Evolutionary conservation across 306 rosid genomes (phyloP).

Genomic region (Luffa acutangula): DNA sequence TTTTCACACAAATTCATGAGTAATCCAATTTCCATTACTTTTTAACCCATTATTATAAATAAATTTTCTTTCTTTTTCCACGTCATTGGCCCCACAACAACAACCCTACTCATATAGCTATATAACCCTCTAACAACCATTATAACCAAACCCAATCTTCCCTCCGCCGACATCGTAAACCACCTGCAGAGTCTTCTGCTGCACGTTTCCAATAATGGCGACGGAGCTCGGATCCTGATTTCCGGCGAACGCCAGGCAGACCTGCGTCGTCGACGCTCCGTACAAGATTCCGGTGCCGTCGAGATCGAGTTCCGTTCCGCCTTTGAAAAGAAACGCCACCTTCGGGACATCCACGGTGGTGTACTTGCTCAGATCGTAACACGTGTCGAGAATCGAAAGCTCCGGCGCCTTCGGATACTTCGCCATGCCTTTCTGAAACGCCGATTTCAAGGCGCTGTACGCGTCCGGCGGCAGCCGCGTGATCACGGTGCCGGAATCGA

Average conservation of each 20-base stretch:
- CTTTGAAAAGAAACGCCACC: conserved; percentile 26
- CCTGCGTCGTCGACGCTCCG: conserved; percentile 16
- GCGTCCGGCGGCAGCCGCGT: conserved; percentile 50
- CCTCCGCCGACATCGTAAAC: conserved; percentile 53
- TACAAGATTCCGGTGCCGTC: conserved; percentile 21
- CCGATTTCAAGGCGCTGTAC: conserved; percentile 23
- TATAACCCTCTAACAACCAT: conserved; percentile 25
- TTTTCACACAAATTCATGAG: not conserved
- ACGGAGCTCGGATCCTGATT: conserved; percentile 27
- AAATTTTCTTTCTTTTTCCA: not conserved
- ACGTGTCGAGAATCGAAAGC: conserved; percentile 46
- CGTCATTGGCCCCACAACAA: not conserved
- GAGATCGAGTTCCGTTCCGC: conserved; percentile 21
- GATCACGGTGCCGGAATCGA: conserved; percentile 77
- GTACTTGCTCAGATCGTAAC: conserved; percentile 37
- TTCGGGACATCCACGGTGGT: conserved; percentile 17
- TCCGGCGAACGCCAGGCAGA: conserved; percentile 52
- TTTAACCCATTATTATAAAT: not conserved
- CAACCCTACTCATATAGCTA: not conserved
- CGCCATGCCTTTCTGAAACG: conserved; percentile 30
- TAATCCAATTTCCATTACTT: not conserved
- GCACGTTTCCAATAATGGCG: conserved; percentile 59
- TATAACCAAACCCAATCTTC: conserved; percentile 41
- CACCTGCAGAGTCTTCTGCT: conserved; percentile 47
- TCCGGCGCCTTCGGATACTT: conserved; percentile 18